These are phyloP conservation scores for Pseudocercospora pini-densiflorae DNA, from an alignment of 2,329 filamentous ascomycete genomes.

Conservation along the genomic window DNA sequence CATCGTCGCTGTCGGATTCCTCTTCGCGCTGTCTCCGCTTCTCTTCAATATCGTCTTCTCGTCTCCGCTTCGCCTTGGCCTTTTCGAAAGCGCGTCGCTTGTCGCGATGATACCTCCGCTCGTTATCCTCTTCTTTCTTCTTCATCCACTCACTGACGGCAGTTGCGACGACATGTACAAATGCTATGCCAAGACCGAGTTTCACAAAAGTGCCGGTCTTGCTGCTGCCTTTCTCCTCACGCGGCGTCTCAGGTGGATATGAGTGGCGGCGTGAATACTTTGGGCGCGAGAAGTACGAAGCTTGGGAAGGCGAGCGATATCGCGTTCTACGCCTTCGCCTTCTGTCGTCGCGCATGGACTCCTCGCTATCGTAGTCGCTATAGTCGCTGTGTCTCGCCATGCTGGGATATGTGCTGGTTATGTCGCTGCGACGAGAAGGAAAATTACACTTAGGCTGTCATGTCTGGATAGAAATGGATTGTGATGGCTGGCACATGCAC, in stretches of 20 bases:
- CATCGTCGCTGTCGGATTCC: conserved; percentile 26
- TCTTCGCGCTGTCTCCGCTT: conserved; percentile 33
- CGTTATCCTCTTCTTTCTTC: conserved; percentile 17
- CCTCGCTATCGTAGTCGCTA: conserved; percentile 19
- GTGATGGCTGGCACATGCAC: neutral
- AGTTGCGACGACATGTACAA: conserved; percentile 18
- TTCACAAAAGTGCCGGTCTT: conserved; percentile 19
- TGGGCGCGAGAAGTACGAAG: conserved; percentile 7
- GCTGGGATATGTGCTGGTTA: neutral
- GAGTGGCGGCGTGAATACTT: conserved; percentile 11
- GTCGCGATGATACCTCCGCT: conserved; percentile 12
- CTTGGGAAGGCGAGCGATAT: conserved; percentile 11
- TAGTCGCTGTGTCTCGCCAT: conserved; percentile 16
- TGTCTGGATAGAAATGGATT: neutral
- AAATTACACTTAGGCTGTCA: conserved; percentile 10
- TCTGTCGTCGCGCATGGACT: conserved; percentile 14
- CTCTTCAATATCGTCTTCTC: conserved; percentile 18
- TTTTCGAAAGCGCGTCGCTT: conserved; percentile 24
- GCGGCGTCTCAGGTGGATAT: conserved; percentile 10
- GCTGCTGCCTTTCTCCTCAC: conserved; percentile 14
- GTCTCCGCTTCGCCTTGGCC: conserved; percentile 20
- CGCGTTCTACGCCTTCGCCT: conserved; percentile 7
- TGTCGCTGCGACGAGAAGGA: neutral
- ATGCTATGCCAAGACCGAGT: conserved; percentile 17
- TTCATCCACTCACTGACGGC: conserved; percentile 17